A percentile compares a stretch with the other conserved stretches of the same genome.
Conservation (phyloP, 371 early-diverging fungal species). For the Dinochytrium kinnereticum region DNA sequence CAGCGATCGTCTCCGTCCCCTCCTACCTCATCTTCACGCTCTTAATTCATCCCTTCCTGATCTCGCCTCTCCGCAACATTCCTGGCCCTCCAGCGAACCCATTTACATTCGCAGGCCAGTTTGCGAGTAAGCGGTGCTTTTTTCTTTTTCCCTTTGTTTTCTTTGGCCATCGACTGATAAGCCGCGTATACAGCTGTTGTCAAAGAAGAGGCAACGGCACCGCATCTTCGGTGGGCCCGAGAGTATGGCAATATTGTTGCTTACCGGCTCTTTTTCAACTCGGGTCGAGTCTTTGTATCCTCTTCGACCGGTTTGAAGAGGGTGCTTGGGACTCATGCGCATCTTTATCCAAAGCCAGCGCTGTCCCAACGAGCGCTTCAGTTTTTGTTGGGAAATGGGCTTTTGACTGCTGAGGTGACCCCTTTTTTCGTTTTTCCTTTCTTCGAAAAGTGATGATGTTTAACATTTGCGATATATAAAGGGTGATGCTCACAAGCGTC, state of each 20-base stretch:
- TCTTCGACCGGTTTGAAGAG: conserved; percentile 60
- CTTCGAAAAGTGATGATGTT: background rate
- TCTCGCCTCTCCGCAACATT: conserved; percentile 55
- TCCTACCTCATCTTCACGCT: conserved; percentile 33
- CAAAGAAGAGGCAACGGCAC: conserved; percentile 55
- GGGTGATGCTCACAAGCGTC: conserved; percentile 64
- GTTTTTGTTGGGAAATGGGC: conserved; percentile 60
- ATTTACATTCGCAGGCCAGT: conserved; percentile 54
- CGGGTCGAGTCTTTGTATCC: conserved; percentile 55
- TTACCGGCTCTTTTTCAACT: conserved; percentile 60
- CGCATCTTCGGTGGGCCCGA: conserved; percentile 60
- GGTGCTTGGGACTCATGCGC: conserved; percentile 55
- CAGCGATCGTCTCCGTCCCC: background rate
- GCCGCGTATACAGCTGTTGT: conserved; percentile 44
- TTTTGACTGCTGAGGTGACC: conserved; percentile 53
- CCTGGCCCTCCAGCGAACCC: conserved; percentile 67
- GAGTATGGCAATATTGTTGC: conserved; percentile 59
- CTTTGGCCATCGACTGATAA: too few species aligned
- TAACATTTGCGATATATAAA: too few species aligned
- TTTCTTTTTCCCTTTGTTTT: background rate
- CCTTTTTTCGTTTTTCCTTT: background rate
- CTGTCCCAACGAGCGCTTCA: conserved; percentile 27
- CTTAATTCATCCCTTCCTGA: conserved; percentile 55
- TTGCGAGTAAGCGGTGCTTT: conserved; percentile 17
- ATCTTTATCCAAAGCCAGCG: conserved; percentile 57